A percentile compares a stretch with the other conserved stretches of the same genome.
These are phyloP conservation scores for Solanum neorickii DNA, from an alignment of 257 asterid species.

Conservation along the genomic window DNA sequence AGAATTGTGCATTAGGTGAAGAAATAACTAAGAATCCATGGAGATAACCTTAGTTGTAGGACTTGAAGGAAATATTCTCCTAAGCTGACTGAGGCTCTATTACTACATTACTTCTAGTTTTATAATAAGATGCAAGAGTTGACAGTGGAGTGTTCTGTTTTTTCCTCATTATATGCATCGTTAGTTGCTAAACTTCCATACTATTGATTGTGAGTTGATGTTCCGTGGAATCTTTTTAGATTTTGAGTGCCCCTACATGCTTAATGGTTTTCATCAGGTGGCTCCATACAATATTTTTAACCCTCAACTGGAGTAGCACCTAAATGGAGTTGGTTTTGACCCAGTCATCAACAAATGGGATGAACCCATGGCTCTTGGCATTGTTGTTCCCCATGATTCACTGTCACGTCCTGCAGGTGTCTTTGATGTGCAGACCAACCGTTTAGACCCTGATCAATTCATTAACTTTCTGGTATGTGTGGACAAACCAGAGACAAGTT, in stretches of 20 bases:
- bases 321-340: constrained; percentile 70
- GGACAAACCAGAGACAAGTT: background rate
- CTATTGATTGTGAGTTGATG: background rate
- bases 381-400: constrained; percentile 93
- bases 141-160: background rate
- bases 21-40: background rate
- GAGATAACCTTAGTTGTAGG: background rate
- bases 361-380: constrained; percentile 71
- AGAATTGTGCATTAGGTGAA: background rate
- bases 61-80: background rate
- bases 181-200: background rate
- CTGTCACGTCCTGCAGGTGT: constrained; percentile 91
- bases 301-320: constrained; percentile 69
- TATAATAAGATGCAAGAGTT: background rate
- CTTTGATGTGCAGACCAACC: constrained; percentile 69
- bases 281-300: constrained; percentile 79
- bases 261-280: constrained; percentile 38
- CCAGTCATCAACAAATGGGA: constrained; percentile 75
- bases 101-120: background rate
- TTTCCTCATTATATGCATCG: background rate
- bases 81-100: background rate
- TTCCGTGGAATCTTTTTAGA: background rate
- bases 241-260: background rate
- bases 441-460: constrained; percentile 71
- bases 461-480: constrained; percentile 59